phyloP scores from a whole-genome alignment of 2,329 filamentous ascomycete species.

The Elsinoe fawcettii region DNA sequence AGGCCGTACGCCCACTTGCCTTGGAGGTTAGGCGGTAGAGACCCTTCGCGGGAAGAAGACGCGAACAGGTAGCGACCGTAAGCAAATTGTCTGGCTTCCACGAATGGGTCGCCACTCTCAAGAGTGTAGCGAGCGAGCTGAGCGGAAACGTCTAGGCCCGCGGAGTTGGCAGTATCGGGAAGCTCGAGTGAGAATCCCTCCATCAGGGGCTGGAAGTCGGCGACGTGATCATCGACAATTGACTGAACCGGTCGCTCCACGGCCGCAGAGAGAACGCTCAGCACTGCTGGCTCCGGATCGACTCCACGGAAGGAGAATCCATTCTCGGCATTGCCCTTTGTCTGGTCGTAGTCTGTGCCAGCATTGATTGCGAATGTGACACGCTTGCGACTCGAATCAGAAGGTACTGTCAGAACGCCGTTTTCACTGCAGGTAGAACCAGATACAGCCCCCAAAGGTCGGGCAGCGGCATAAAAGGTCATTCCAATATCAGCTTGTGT shows the following conservation, averaged over 20 bases:
- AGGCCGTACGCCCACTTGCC: slow-evolving; percentile 47
- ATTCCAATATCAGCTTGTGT: slow-evolving; percentile 40
- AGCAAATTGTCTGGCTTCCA: slow-evolving; percentile 48
- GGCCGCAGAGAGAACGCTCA: slow-evolving; percentile 29
- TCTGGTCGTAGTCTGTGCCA: slow-evolving; percentile 45
- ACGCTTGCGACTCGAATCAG: slow-evolving; percentile 20
- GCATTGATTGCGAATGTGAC: slow-evolving; percentile 38
- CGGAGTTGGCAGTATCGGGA: slow-evolving; percentile 39
- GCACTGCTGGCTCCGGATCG: slow-evolving; percentile 38
- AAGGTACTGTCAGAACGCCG: slow-evolving; percentile 27
- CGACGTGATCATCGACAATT: slow-evolving; percentile 32
- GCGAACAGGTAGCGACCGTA: slow-evolving; percentile 50
- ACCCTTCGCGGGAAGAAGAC: slow-evolving; percentile 44
- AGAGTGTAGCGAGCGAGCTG: slow-evolving; percentile 2
- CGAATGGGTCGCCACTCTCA: slow-evolving; percentile 37
- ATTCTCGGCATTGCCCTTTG: slow-evolving; percentile 38
- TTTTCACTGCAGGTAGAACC: slow-evolving; percentile 20
- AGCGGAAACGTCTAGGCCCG: slow-evolving; percentile 26
- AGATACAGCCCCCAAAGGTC: slow-evolving; percentile 22
- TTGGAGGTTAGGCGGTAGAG: slow-evolving; percentile 50
- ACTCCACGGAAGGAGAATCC: slow-evolving; percentile 44
- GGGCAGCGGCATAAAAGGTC: slow-evolving; percentile 36
- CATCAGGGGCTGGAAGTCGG: slow-evolving; percentile 37
- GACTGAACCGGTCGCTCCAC: slow-evolving; percentile 27
- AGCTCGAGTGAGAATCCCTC: slow-evolving; percentile 38